These are phyloP conservation scores for Bremia lactucae DNA, from an alignment of 352 stramenopile species.

Conservation along the genomic window DNA sequence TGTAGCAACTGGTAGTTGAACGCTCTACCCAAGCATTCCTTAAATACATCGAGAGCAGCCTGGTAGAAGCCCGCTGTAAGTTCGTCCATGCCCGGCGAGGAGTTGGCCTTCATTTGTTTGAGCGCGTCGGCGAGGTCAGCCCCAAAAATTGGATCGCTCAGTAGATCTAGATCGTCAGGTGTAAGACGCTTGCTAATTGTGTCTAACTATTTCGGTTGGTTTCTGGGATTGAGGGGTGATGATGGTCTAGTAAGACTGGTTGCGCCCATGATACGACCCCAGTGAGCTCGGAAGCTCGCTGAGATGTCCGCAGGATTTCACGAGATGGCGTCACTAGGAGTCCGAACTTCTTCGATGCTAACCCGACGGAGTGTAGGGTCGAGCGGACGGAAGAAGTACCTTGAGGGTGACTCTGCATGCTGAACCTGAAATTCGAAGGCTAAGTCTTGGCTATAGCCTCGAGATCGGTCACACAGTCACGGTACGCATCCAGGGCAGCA, in stretches of 20 bases:
- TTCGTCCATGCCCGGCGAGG: not conserved
- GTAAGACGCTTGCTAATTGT: too few relatives aligned
- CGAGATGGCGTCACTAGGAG: not conserved
- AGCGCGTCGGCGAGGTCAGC: not conserved
- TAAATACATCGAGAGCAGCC: not conserved
- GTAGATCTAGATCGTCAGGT: not conserved
- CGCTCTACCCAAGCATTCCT: not conserved
- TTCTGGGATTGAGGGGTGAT: not conserved
- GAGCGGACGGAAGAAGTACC: not conserved
- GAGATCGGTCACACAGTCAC: not conserved
- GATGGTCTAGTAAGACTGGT: not conserved
- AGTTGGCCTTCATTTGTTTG: not conserved
- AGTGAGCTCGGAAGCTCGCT: not conserved
- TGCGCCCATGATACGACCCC: not conserved
- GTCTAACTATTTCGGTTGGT: not conserved
- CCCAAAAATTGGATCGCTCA: not conserved
- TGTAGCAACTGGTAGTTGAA: not conserved
- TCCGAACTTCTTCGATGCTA: not conserved
- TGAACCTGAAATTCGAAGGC: not conserved
- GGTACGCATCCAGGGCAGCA: not conserved
- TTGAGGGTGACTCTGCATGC: not conserved
- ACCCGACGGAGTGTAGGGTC: not conserved
- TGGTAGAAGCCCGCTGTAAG: not conserved
- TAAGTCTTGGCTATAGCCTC: not conserved
- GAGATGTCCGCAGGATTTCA: not conserved